Evolutionary conservation across 2,329 filamentous ascomycete species (phyloP).

Genomic region (Conoideocrella luteorostrata): DNA sequence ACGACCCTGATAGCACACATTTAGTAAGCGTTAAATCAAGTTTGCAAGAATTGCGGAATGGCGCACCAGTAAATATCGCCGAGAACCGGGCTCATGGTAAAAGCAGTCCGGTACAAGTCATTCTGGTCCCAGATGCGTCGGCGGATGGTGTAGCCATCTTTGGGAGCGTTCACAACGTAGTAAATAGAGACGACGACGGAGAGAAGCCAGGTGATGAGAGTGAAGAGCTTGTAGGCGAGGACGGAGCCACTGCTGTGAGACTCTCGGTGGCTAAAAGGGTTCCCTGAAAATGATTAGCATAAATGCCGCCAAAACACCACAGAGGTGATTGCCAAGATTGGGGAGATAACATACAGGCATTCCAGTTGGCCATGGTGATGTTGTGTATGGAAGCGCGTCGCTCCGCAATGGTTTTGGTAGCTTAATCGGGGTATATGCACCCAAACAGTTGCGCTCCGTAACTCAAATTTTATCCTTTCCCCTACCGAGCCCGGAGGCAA

Average conservation of each 20-base stretch:
- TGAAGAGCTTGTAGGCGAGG: conserved; percentile 68
- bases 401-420: no score
- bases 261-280: conserved; percentile 70
- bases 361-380: conserved; percentile 12
- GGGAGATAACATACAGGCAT: conserved; percentile 9
- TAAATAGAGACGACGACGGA: conserved; percentile 67
- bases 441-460: no score
- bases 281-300: conserved; percentile 47
- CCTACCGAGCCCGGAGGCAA: no score
- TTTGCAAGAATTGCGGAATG: background rate
- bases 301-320: background rate
- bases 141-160: conserved; percentile 52
- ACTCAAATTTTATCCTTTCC: no score
- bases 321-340: background rate
- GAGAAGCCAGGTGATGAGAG: conserved; percentile 67
- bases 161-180: conserved; percentile 61
- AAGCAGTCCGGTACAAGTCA: conserved; percentile 59
- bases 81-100: conserved; percentile 63
- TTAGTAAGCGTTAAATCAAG: background rate
- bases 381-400: background rate
- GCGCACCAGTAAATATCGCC: conserved; percentile 68
- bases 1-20: conserved; percentile 47
- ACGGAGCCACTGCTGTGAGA: conserved; percentile 56
- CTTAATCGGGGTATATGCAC: no score
- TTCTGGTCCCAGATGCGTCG: conserved; percentile 73